Conservation (phyloP, 192 early-diverging fungal genomes). For the Funneliformis geosporum region DNA sequence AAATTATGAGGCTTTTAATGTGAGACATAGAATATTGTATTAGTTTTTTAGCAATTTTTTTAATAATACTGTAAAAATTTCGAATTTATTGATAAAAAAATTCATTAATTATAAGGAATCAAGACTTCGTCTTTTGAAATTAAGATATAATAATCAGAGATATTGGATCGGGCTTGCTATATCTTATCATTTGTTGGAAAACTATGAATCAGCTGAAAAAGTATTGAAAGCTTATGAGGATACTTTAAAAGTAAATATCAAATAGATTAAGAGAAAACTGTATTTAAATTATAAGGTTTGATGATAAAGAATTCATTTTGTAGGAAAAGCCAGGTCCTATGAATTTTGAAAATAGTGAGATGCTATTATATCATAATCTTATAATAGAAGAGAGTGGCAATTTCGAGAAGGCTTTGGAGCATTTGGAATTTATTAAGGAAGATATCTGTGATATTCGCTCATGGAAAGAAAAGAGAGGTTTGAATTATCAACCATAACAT, state of each 20-base stretch:
- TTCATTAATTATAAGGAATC: constrained; percentile 56
- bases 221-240: constrained; percentile 71
- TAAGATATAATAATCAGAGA: constrained; percentile 66
- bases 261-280: background rate
- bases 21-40: constrained; percentile 35
- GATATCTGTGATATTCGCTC: constrained; percentile 73
- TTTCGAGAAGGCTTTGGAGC: constrained; percentile 69
- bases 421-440: constrained; percentile 72
- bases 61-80: background rate
- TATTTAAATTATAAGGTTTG: background rate
- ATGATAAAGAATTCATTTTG: background rate
- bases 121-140: constrained; percentile 64
- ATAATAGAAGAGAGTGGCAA: constrained; percentile 85
- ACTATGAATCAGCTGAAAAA: constrained; percentile 74
- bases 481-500: background rate
- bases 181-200: constrained; percentile 78
- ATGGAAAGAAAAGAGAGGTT: constrained; percentile 71
- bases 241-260: constrained; percentile 56
- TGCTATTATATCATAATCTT: constrained; percentile 84
- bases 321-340: constrained; percentile 41
- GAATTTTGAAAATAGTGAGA: constrained; percentile 77
- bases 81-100: background rate
- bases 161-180: constrained; percentile 89
- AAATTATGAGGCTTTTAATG: constrained; percentile 79
- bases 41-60: background rate